These are phyloP conservation scores for Cyclotella distinguenda DNA, from an alignment of 108 stramenopile genomes.

Conservation along the genomic window DNA sequence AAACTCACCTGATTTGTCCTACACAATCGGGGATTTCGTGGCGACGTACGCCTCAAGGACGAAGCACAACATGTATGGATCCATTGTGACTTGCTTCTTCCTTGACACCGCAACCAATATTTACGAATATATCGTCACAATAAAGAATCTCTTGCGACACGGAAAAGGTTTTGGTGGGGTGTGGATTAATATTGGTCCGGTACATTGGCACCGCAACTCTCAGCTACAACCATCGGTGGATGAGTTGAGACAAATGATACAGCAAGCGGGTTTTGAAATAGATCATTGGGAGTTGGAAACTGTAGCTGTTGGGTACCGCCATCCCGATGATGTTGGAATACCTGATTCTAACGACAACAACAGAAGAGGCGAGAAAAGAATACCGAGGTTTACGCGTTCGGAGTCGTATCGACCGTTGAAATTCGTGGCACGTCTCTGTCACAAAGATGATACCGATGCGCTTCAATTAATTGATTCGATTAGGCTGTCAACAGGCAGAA, in stretches of 20 bases:
- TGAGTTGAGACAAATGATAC: constrained; percentile 65
- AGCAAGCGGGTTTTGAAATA: constrained; percentile 57
- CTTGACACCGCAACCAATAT: constrained; percentile 85
- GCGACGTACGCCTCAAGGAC: constrained; percentile 37
- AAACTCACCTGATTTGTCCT: constrained; percentile 57
- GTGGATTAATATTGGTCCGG: constrained; percentile 86
- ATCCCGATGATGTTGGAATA: constrained; percentile 38
- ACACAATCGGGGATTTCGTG: constrained; percentile 77
- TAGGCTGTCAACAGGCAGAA: constrained; percentile 6
- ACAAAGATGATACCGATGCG: not conserved
- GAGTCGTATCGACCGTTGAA: constrained; percentile 13
- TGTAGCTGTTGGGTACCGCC: constrained; percentile 63
- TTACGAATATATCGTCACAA: constrained; percentile 66
- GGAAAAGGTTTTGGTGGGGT: constrained; percentile 29
- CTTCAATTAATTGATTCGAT: not conserved
- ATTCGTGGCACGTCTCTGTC: constrained; percentile 19
- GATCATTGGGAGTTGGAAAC: constrained; percentile 63
- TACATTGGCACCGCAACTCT: constrained; percentile 84
- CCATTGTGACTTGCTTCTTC: constrained; percentile 79
- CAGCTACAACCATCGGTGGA: constrained; percentile 60
- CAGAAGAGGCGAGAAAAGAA: not conserved
- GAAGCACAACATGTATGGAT: constrained; percentile 46
- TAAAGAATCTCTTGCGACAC: constrained; percentile 38
- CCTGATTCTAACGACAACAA: not conserved
- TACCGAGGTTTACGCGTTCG: constrained; percentile 7